Evolutionary conservation across 768 basidiomycete species (phyloP), one percentile per base, ranked within the genome.

Genomic region (Phlegmacium glaucopus): DNA sequence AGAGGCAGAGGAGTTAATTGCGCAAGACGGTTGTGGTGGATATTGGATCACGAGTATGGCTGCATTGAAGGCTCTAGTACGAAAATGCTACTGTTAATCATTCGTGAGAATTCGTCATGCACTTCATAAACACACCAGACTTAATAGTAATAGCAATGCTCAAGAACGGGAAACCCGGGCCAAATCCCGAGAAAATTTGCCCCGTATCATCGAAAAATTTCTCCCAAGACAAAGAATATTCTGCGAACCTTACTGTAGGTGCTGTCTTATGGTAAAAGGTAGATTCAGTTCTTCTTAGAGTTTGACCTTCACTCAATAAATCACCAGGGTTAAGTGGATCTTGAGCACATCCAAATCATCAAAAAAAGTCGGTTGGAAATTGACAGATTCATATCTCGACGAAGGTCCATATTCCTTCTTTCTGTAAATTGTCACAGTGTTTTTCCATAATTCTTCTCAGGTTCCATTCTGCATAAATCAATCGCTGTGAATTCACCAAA

Each of bases 261-360:
- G 96, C 96, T 26, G 96, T 8, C 76, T 98, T 44, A 77, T n/a
- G n/a, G n/a, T n/a, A 96, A 32, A 94, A 94, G 78, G 90, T 85
- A 50, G 43, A 18, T 8, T 34, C 27, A 8, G 12, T 18, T 1
- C 5, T 6, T 26, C 38, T 13, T 9, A n/a, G n/a, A n/a, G 4
- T n/a, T n/a, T n/a, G 15, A 9, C 28, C 41, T 13, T 36, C n/a
- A 34, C 7, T 17, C 46, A 57, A 32, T 15, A 1, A 15, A 30
- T 6, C 12, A 41, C 6, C 58, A 93, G 88, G 96, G 96, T 30
- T 96, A 93, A 30, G 94, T 90, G 42, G 88, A 98, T 70, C 76
- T 99, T 28, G 95, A 99, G 55, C 94, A 97, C 66, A 97, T 99
- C 55, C 95, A 99, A 69, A 87, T 98, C 66, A 99, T 98, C 75